Evolutionary conservation across 495 filamentous ascomycete species (phyloP).

Genomic region (Parachaetomium inaequale): DNA sequence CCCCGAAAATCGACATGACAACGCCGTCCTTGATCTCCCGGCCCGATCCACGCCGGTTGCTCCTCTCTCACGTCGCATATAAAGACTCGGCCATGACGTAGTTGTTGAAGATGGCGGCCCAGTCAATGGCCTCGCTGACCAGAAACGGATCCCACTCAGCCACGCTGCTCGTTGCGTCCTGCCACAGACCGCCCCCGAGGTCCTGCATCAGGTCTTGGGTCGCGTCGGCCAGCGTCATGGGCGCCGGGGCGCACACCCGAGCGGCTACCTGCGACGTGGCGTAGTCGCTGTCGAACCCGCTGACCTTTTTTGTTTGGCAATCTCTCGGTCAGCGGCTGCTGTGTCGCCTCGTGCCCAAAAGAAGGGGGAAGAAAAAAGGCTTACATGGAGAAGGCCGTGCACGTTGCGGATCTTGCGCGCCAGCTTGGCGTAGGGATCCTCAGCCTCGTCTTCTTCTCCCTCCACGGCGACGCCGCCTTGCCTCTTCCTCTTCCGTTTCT

Average conservation of each 20-base stretch:
- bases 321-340: background rate
- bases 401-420: slow-evolving; percentile 20
- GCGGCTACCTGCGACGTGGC: slow-evolving; percentile 6
- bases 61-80: background rate
- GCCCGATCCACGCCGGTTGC: background rate
- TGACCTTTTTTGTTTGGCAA: slow-evolving; percentile 12
- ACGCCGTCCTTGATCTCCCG: background rate
- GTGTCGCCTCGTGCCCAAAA: too few species aligned
- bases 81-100: background rate
- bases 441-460: slow-evolving; percentile 6
- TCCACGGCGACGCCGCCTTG: background rate
- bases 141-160: background rate
- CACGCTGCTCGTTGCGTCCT: slow-evolving; percentile 1
- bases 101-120: background rate
- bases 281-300: slow-evolving; percentile 17
- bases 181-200: slow-evolving; percentile 17
- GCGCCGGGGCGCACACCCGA: slow-evolving; percentile 7
- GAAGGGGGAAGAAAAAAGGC: background rate
- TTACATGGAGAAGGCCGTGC: slow-evolving; percentile 11
- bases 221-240: slow-evolving; percentile 21
- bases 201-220: slow-evolving; percentile 23
- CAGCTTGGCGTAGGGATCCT: slow-evolving; percentile 20
- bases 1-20: too few species aligned
- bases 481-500: slow-evolving; percentile 7
- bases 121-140: background rate